These are phyloP conservation scores for Marasmius tenuissimus DNA, from an alignment of 1,284 basidiomycete genomes.

Conservation along the genomic window DNA sequence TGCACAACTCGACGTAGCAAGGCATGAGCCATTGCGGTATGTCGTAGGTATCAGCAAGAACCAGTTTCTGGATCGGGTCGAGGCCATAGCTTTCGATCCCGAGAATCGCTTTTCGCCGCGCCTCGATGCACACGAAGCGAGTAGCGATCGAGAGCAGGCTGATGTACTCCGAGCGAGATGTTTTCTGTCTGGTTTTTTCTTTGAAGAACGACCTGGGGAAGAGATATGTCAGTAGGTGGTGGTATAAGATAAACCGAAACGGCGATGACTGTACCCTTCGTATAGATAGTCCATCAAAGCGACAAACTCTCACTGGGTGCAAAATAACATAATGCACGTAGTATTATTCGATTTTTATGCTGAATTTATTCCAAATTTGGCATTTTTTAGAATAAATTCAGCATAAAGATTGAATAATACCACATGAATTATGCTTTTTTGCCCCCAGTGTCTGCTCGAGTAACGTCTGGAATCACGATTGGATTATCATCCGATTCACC, in stretches of 20 bases:
- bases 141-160: constrained; percentile 35
- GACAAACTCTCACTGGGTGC: too few relatives aligned
- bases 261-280: constrained; percentile 24
- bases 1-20: constrained; percentile 38
- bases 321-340: too few relatives aligned
- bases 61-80: constrained; percentile 33
- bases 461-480: constrained; percentile 27
- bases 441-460: too few relatives aligned
- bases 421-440: too few relatives aligned
- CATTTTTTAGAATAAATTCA: too few relatives aligned
- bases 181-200: constrained; percentile 25
- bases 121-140: constrained; percentile 27
- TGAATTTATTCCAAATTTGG: too few relatives aligned
- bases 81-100: constrained; percentile 28
- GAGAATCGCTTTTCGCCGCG: constrained; percentile 31
- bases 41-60: constrained; percentile 35
- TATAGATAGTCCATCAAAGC: constrained; percentile 34
- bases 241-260: not conserved
- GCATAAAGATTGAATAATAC: too few relatives aligned
- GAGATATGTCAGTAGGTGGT: not conserved
- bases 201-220: constrained; percentile 14
- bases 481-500: constrained; percentile 28
- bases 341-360: too few relatives aligned
- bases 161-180: constrained; percentile 30
- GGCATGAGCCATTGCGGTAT: constrained; percentile 37